Conservation (phyloP, 768 basidiomycete genomes). For the Lactarius vividus region DNA sequence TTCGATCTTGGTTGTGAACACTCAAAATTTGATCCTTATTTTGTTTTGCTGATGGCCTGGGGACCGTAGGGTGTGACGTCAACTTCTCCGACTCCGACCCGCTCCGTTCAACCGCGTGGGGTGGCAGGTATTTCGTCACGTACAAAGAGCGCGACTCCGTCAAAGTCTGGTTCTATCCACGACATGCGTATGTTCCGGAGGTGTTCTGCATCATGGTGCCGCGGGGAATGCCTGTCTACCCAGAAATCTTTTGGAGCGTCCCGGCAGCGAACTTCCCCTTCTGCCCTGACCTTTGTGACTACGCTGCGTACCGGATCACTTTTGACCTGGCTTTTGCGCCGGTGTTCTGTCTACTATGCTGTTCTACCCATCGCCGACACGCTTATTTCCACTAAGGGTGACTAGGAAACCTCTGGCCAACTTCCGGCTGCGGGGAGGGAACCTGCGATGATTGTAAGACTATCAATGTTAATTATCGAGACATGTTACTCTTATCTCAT, state of each 20-base stretch:
- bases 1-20: too few species aligned
- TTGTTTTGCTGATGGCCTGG: too few species aligned
- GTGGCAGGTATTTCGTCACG: constrained; percentile 63
- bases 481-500: not conserved
- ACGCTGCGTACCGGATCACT: constrained; percentile 50
- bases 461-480: not conserved
- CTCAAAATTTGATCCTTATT: too few species aligned
- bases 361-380: not conserved
- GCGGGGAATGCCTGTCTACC: constrained; percentile 8
- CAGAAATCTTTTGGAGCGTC: constrained; percentile 39
- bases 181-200: constrained; percentile 43
- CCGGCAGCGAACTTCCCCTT: constrained; percentile 51
- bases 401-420: constrained; percentile 17
- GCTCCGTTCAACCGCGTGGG: constrained; percentile 45
- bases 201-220: constrained; percentile 34
- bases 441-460: constrained; percentile 50
- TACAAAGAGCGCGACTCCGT: constrained; percentile 40
- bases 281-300: constrained; percentile 45
- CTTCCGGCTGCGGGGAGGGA: constrained; percentile 38
- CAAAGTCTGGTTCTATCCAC: constrained; percentile 61
- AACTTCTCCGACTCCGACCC: not conserved
- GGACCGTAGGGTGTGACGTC: not conserved
- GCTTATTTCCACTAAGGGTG: constrained; percentile 14
- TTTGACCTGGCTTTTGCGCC: constrained; percentile 62
- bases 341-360: constrained; percentile 29